These are phyloP conservation scores for Lachnum nothofagi DNA, from an alignment of 2,329 filamentous ascomycete genomes.

Conservation along the genomic window DNA sequence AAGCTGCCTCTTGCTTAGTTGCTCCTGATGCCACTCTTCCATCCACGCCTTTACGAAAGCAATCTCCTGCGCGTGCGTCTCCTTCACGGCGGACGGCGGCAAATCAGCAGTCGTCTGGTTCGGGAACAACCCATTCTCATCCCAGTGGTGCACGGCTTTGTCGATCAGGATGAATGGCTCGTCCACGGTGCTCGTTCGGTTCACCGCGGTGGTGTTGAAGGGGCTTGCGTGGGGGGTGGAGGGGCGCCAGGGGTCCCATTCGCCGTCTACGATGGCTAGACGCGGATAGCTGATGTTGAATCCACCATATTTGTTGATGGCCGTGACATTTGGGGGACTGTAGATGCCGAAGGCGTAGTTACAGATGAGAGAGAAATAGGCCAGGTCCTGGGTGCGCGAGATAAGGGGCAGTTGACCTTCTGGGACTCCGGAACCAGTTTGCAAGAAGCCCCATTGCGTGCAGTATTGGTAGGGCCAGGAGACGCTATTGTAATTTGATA, in stretches of 20 bases:
- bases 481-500: conserved; percentile 39
- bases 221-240: conserved; percentile 63
- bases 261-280: conserved; percentile 71
- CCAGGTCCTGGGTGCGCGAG: conserved; percentile 62
- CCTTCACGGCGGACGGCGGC: conserved; percentile 53
- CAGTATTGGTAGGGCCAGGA: conserved; percentile 48
- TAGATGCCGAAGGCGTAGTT: conserved; percentile 65
- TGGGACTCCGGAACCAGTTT: conserved; percentile 67
- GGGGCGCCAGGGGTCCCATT: conserved; percentile 74
- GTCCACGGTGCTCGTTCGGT: conserved; percentile 53
- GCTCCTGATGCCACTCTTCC: conserved; percentile 59
- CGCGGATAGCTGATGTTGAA: conserved; percentile 66
- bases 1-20: too few relatives aligned
- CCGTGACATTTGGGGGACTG: conserved; percentile 53
- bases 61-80: conserved; percentile 54
- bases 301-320: conserved; percentile 72
- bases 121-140: conserved; percentile 62
- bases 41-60: conserved; percentile 65
- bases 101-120: conserved; percentile 52
- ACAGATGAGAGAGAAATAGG: conserved; percentile 60
- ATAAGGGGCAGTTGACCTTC: conserved; percentile 60
- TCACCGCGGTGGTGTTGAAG: conserved; percentile 41
- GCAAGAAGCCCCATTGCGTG: conserved; percentile 69
- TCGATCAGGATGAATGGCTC: conserved; percentile 71
- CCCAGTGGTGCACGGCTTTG: conserved; percentile 77